Evolutionary conservation across 2,329 filamentous ascomycete species (phyloP).

Genomic region (Nannizziopsis barbatae): DNA sequence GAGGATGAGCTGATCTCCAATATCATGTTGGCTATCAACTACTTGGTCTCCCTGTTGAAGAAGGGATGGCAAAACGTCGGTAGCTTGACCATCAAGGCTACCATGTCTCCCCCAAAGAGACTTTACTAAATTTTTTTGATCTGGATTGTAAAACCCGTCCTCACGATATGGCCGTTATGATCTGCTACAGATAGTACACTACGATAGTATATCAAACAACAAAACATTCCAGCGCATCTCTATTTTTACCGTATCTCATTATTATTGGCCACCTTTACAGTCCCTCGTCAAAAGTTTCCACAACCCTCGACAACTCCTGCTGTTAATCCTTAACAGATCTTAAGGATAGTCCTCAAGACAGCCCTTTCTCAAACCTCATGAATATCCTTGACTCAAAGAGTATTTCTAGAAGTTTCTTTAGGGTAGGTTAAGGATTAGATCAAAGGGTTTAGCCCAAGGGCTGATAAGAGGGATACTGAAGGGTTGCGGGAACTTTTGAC

Average conservation of each 20-base stretch:
- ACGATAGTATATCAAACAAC: conserved; percentile 1
- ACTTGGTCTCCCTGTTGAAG: conserved; percentile 98
- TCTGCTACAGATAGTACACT: conserved; percentile 5
- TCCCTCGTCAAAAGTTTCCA: too few species aligned
- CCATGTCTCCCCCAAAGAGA: conserved; percentile 97
- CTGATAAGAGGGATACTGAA: too few species aligned
- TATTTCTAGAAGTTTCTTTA: too few species aligned
- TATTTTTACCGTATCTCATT: not conserved
- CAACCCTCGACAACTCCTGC: too few species aligned
- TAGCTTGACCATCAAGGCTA: conserved; percentile 98
- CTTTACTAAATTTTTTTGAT: conserved; percentile 60
- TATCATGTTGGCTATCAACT: conserved; percentile 99
- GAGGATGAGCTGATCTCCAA: conserved; percentile 93
- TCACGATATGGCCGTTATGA: conserved; percentile 2
- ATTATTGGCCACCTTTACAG: too few species aligned
- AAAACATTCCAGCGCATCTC: not conserved
- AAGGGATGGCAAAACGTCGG: conserved; percentile 99
- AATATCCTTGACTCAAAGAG: too few species aligned
- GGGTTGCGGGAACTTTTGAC: too few species aligned
- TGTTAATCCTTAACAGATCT: too few species aligned
- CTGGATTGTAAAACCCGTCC: conserved; percentile 2
- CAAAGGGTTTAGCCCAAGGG: too few species aligned
- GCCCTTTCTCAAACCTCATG: too few species aligned
- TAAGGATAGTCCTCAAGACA: too few species aligned
- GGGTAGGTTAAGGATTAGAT: too few species aligned